These are phyloP conservation scores for Apiotrichum laibachii DNA, from an alignment of 1,284 basidiomycete genomes.

Conservation along the genomic window DNA sequence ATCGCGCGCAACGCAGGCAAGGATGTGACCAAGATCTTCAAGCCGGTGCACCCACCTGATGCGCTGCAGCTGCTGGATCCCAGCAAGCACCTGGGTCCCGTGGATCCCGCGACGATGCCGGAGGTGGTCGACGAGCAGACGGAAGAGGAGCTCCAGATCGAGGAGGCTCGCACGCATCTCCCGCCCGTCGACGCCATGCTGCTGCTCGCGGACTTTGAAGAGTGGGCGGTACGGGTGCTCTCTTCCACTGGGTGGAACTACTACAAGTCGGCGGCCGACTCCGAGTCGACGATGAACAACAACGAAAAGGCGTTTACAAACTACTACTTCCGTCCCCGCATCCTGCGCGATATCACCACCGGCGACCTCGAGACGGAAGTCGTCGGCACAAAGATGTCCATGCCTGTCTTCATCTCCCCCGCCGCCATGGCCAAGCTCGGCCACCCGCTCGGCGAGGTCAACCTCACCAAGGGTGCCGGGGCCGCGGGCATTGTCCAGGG, in stretches of 20 bases:
- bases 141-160: slow-evolving; percentile 12
- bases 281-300: slow-evolving; percentile 41
- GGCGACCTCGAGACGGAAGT: slow-evolving; percentile 56
- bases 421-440: slow-evolving; percentile 82
- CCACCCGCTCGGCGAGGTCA: slow-evolving; percentile 81
- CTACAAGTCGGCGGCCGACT: slow-evolving; percentile 10
- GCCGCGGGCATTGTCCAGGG: slow-evolving; percentile 75
- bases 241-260: slow-evolving; percentile 38
- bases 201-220: slow-evolving; percentile 50
- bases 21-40: slow-evolving; percentile 58
- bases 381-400: slow-evolving; percentile 65
- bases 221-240: slow-evolving; percentile 51
- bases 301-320: slow-evolving; percentile 47
- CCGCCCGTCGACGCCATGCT: slow-evolving; percentile 42
- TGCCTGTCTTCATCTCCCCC: slow-evolving; percentile 81
- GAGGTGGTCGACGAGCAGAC: background rate
- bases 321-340: slow-evolving; percentile 58
- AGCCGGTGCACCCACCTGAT: slow-evolving; percentile 53
- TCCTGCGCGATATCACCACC: slow-evolving; percentile 35
- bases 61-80: slow-evolving; percentile 50
- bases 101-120: slow-evolving; percentile 60
- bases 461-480: slow-evolving; percentile 72
- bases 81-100: slow-evolving; percentile 67
- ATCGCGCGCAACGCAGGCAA: slow-evolving; percentile 58
- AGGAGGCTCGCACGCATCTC: slow-evolving; percentile 27